A percentile compares a stretch with the other conserved stretches of the same genome.
These are phyloP conservation scores for Neurospora sp. DNA, from an alignment of 495 filamentous ascomycete genomes.

Conservation along the genomic window DNA sequence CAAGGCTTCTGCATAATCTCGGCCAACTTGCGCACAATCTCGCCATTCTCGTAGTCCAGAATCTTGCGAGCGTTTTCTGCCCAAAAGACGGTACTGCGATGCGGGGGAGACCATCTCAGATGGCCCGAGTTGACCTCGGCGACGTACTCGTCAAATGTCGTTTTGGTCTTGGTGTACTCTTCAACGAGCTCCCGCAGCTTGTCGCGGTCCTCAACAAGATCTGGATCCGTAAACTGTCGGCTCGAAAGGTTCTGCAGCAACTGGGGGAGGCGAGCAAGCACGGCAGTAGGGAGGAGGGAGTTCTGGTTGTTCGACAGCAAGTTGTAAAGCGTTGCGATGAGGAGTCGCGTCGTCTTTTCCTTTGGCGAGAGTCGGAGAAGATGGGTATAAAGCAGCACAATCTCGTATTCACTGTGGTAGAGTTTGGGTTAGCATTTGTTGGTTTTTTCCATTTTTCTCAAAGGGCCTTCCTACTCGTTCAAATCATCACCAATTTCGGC, in stretches of 20 bases:
- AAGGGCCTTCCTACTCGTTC: slow-evolving; percentile 53
- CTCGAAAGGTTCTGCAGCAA: slow-evolving; percentile 69
- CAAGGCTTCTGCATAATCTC: slow-evolving; percentile 80
- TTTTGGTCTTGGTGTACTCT: slow-evolving; percentile 92
- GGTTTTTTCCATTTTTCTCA: neutral
- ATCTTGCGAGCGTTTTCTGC: slow-evolving; percentile 89
- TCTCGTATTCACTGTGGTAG: slow-evolving; percentile 69
- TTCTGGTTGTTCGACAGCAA: slow-evolving; percentile 67
- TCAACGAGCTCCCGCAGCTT: slow-evolving; percentile 70
- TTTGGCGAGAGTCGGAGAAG: slow-evolving; percentile 88
- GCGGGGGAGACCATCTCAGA: slow-evolving; percentile 90
- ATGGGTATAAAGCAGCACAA: slow-evolving; percentile 81
- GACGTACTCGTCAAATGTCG: slow-evolving; percentile 92
- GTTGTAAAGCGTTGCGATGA: slow-evolving; percentile 81
- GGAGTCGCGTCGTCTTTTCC: slow-evolving; percentile 91
- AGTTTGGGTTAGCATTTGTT: slow-evolving; percentile 1
- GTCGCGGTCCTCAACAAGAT: slow-evolving; percentile 78
- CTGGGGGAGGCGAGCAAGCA: slow-evolving; percentile 70
- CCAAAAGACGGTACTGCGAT: slow-evolving; percentile 87
- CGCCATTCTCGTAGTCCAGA: slow-evolving; percentile 71
- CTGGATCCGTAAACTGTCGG: slow-evolving; percentile 79
- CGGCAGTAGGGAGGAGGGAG: slow-evolving; percentile 70
- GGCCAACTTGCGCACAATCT: slow-evolving; percentile 69
- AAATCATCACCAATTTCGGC: slow-evolving; percentile 73
- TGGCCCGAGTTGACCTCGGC: slow-evolving; percentile 82